A percentile compares a stretch with the other conserved stretches of the same genome.
Conservation (phyloP, 257 asterid genomes). For the Solanum ossicruentum region DNA sequence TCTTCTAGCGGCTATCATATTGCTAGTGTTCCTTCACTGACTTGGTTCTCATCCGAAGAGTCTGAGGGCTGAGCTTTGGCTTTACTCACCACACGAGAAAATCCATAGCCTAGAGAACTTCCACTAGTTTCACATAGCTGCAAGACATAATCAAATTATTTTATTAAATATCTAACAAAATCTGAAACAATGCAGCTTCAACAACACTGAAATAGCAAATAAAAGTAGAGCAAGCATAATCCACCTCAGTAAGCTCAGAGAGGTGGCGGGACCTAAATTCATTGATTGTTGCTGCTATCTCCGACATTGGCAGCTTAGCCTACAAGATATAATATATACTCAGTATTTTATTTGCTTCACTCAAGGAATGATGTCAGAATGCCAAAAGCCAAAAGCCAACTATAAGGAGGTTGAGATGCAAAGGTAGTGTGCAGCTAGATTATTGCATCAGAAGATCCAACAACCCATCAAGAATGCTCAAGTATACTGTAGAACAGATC, state of each 20-base stretch:
- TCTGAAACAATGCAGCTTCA: background rate
- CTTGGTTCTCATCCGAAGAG: conserved; percentile 50
- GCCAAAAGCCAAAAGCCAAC: background rate
- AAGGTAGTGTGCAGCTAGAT: background rate
- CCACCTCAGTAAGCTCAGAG: conserved; percentile 95
- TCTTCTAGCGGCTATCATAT: conserved; percentile 3
- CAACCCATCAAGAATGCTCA: background rate
- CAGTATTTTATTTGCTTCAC: background rate
- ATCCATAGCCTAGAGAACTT: conserved; percentile 95
- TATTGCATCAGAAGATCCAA: background rate
- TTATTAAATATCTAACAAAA: background rate
- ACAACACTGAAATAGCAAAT: background rate
- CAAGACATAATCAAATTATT: background rate
- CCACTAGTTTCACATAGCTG: conserved; percentile 86
- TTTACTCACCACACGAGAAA: conserved; percentile 43
- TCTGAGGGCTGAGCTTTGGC: conserved; percentile 50
- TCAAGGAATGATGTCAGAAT: background rate
- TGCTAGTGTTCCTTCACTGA: conserved; percentile 68
- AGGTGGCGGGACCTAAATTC: conserved; percentile 97
- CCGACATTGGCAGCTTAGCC: conserved; percentile 88
- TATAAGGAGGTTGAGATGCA: background rate
- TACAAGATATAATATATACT: conserved; percentile 7
- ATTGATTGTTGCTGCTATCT: conserved; percentile 85
- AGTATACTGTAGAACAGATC: background rate
- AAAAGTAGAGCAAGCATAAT: background rate